A percentile compares a stretch with the other conserved stretches of the same genome.
Conservation (phyloP, 2,329 filamentous ascomycete species). For the Aspergillus costaricaensis region DNA sequence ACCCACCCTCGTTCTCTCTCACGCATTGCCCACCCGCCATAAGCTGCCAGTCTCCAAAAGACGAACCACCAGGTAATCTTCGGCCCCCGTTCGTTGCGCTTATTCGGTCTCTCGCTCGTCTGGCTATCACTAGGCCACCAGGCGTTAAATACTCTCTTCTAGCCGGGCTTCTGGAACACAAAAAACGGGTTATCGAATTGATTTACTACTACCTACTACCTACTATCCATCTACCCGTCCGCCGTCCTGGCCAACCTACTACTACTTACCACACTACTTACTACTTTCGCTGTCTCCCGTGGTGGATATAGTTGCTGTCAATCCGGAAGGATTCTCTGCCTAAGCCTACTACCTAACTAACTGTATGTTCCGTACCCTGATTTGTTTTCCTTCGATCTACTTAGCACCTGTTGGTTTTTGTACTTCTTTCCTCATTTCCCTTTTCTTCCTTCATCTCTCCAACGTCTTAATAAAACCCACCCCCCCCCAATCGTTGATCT, state of each 20-base stretch:
- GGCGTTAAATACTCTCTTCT: conserved; percentile 11
- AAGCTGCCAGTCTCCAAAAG: conserved; percentile 4
- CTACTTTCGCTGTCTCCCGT: background rate
- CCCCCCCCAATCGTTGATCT: too few relatives aligned
- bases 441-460: background rate
- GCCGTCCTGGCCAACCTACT: background rate
- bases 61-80: conserved; percentile 6
- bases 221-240: background rate
- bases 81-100: conserved; percentile 11
- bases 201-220: background rate
- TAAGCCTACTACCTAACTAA: conserved; percentile 5
- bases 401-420: background rate
- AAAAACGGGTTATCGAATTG: background rate
- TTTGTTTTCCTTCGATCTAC: conserved; percentile 1
- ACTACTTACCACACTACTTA: too few relatives aligned
- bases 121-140: background rate
- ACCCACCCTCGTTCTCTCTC: background rate
- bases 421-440: background rate
- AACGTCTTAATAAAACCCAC: too few relatives aligned
- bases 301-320: conserved; percentile 7
- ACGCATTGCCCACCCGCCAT: background rate
- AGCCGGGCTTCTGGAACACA: conserved; percentile 4
- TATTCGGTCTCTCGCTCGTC: background rate
- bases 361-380: conserved; percentile 8
- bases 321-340: conserved; percentile 4